phyloP scores from a whole-genome alignment of 208 protist genomes.

The Acanthamoeba divionensis region DNA sequence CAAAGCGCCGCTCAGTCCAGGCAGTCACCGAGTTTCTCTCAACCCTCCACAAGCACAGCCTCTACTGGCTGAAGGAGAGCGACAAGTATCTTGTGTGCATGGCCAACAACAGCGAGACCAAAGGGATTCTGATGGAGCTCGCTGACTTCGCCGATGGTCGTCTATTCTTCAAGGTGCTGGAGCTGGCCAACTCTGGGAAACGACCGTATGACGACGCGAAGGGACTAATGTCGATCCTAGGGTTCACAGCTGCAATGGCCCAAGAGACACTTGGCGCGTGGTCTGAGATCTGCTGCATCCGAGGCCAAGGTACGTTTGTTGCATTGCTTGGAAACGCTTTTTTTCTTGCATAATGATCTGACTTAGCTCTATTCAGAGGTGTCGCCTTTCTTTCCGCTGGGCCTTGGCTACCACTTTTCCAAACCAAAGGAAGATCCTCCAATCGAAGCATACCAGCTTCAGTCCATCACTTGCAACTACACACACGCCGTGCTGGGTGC shows the following conservation, averaged over 20 bases:
- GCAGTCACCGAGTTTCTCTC: background rate
- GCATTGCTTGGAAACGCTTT: no score
- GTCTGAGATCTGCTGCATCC: background rate
- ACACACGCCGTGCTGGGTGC: background rate
- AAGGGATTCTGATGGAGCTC: background rate
- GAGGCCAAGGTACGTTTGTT: no score
- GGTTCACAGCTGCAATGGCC: background rate
- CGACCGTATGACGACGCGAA: background rate
- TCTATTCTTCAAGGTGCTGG: constrained; percentile 4
- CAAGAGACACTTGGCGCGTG: background rate
- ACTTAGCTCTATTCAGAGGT: background rate
- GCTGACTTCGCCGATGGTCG: constrained; percentile 19
- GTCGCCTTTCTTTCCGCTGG: background rate
- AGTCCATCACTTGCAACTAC: background rate
- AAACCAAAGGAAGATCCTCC: background rate
- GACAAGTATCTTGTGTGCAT: background rate
- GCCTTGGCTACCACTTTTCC: background rate
- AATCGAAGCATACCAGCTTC: background rate
- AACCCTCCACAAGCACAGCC: background rate
- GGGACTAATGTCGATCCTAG: background rate
- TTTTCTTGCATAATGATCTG: background rate
- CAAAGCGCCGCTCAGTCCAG: background rate
- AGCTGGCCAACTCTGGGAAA: background rate
- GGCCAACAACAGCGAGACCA: background rate
- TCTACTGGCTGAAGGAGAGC: background rate